Percentiles rank a stretch among this genome's conserved stretches.
phyloP scores from a whole-genome alignment of 2,329 filamentous ascomycete species.

The Paramyrothecium sp. region DNA sequence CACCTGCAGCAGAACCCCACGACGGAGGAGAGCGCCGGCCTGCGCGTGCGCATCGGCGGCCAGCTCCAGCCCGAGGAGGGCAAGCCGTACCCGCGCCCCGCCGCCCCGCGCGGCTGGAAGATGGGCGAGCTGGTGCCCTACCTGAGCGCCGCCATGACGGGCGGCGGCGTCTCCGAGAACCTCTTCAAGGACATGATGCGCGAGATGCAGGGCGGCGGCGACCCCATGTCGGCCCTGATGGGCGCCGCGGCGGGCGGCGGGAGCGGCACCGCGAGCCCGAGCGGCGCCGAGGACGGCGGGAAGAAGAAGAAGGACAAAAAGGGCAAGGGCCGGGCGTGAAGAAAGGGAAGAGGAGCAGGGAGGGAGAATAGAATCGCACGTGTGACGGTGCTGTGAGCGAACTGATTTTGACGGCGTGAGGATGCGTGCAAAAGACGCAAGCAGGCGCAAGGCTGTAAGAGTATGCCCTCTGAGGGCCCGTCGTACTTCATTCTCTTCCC shows the following conservation, averaged over 20 bases:
- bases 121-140: conserved; percentile 81
- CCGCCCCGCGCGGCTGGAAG: conserved; percentile 87
- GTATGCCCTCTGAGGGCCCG: no score
- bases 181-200: conserved; percentile 96
- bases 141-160: conserved; percentile 84
- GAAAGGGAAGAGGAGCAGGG: neutral
- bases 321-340: conserved; percentile 35
- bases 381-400: no score
- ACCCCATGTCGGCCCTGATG: conserved; percentile 44
- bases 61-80: conserved; percentile 60
- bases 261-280: conserved; percentile 19
- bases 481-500: no score
- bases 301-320: conserved; percentile 52
- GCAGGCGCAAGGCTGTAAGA: no score
- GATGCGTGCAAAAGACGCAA: no score
- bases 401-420: no score
- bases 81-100: conserved; percentile 69
- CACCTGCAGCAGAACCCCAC: conserved; percentile 80
- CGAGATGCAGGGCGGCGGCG: conserved; percentile 67
- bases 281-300: conserved; percentile 24
- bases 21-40: conserved; percentile 63
- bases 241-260: conserved; percentile 29
- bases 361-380: no score
- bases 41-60: conserved; percentile 71
- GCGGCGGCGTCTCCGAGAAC: conserved; percentile 91